A percentile compares a stretch with the other conserved stretches of the same genome.
Evolutionary conservation across 225 moss, liverwort and hornwort species (phyloP).

Genomic region (Marchantia paleacea): DNA sequence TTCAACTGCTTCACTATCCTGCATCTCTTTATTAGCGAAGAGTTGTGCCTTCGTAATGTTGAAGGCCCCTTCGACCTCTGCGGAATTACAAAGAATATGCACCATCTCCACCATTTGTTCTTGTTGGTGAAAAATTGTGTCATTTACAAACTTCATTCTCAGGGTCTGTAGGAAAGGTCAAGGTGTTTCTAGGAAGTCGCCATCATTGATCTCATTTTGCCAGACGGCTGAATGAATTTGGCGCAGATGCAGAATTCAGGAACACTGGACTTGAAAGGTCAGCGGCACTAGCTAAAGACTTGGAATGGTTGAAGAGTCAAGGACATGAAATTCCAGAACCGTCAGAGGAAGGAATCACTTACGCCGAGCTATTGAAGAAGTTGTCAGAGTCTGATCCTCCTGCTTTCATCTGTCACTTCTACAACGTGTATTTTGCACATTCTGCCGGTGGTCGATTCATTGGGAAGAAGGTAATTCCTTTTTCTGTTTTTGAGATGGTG

Average conservation of each 20-base stretch:
- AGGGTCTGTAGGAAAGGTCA: too few species aligned
- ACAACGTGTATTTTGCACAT: slow-evolving; percentile 96
- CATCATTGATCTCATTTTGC: neutral
- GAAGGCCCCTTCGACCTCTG: neutral
- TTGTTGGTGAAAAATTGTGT: too few species aligned
- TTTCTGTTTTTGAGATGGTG: neutral
- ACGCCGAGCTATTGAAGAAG: slow-evolving; percentile 59
- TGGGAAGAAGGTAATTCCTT: slow-evolving; percentile 68
- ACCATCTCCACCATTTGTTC: too few species aligned
- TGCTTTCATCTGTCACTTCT: slow-evolving; percentile 95
- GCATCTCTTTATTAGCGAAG: too few species aligned
- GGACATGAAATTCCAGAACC: slow-evolving; percentile 70
- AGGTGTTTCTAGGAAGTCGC: too few species aligned
- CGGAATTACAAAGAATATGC: too few species aligned
- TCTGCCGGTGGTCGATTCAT: slow-evolving; percentile 95
- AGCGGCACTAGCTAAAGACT: slow-evolving; percentile 62
- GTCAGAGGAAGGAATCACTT: slow-evolving; percentile 56
- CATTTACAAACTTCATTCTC: too few species aligned
- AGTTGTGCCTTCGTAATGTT: neutral
- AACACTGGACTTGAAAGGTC: slow-evolving; percentile 87
- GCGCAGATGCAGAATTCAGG: slow-evolving; percentile 73
- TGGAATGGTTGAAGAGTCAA: slow-evolving; percentile 86
- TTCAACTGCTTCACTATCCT: too few species aligned
- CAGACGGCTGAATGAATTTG: neutral
- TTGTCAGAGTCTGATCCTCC: slow-evolving; percentile 76